A percentile compares a stretch with the other conserved stretches of the same genome.
phyloP scores from a whole-genome alignment of 2,329 filamentous ascomycete genomes.

The Aureobasidium sp. region DNA sequence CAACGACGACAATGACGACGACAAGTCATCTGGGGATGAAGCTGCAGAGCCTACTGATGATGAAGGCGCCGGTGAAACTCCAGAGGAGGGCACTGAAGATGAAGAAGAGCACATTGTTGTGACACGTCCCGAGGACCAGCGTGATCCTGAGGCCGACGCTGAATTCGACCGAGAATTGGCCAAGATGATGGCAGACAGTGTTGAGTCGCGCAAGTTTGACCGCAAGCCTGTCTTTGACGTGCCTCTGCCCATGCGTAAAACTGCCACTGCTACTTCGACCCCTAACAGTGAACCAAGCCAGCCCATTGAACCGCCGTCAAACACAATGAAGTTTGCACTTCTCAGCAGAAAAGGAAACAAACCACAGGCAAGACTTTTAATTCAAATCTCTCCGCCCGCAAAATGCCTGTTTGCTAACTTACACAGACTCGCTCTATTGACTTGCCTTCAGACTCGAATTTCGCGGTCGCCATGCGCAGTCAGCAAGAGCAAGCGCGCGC shows the following conservation, averaged over 20 bases:
- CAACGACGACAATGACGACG: conserved; percentile 56
- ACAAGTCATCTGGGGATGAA: conserved; percentile 38
- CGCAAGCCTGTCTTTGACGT: conserved; percentile 92
- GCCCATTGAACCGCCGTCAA: conserved; percentile 27
- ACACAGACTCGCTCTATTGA: conserved; percentile 80
- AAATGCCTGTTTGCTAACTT: conserved; percentile 14
- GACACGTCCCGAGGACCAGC: conserved; percentile 79
- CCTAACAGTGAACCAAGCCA: conserved; percentile 38
- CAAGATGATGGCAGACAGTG: conserved; percentile 95
- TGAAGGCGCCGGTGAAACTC: conserved; percentile 43
- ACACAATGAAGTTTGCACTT: conserved; percentile 93
- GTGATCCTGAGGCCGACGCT: conserved; percentile 89
- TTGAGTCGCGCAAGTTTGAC: conserved; percentile 93
- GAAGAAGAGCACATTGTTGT: conserved; percentile 86
- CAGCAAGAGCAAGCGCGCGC: conserved; percentile 93
- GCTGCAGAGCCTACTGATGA: conserved; percentile 45
- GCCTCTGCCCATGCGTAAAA: conserved; percentile 75
- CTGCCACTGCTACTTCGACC: conserved; percentile 23
- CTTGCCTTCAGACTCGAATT: conserved; percentile 81
- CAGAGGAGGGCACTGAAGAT: conserved; percentile 60
- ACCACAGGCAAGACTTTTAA: conserved; percentile 60
- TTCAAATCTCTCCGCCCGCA: not conserved
- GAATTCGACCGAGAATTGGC: conserved; percentile 98
- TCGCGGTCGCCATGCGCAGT: conserved; percentile 91
- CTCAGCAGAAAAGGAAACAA: conserved; percentile 94